These are phyloP conservation scores for Poterioochromonas sp. DNA, from an alignment of 352 stramenopile species.

Conservation along the genomic window DNA sequence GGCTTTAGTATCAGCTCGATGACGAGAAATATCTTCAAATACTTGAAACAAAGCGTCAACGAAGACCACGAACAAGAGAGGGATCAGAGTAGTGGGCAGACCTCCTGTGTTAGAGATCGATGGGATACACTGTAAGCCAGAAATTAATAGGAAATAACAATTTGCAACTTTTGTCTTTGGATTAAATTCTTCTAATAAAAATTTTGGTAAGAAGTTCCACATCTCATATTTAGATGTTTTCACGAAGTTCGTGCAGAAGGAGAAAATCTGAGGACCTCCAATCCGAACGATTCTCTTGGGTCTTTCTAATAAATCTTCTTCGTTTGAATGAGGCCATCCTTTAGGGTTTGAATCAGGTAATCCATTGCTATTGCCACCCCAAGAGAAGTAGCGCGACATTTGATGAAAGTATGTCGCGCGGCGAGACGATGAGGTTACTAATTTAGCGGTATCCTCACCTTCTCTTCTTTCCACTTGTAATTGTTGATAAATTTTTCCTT, in stretches of 20 bases:
- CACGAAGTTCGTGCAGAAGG: constrained; percentile 55
- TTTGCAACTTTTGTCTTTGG: constrained; percentile 68
- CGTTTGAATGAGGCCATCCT: neutral
- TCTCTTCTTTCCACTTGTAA: no score
- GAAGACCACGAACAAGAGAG: constrained; percentile 41
- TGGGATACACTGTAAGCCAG: constrained; percentile 68
- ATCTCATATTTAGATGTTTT: constrained; percentile 78
- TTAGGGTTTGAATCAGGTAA: neutral
- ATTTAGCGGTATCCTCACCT: no score
- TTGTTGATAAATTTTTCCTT: no score
- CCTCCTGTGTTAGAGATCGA: constrained; percentile 38
- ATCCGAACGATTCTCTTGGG: neutral
- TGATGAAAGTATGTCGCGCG: no score
- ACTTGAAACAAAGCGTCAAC: constrained; percentile 36
- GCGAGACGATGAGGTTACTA: no score
- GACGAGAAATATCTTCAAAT: constrained; percentile 19
- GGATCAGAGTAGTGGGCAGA: constrained; percentile 42
- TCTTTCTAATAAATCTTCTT: neutral
- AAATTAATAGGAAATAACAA: constrained; percentile 83
- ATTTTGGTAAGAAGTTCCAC: constrained; percentile 73
- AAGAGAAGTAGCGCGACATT: no score
- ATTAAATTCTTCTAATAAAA: constrained; percentile 63
- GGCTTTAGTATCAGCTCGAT: constrained; percentile 23
- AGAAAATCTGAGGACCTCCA: neutral
- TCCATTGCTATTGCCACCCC: no score